phyloP scores from a whole-genome alignment of 768 basidiomycete genomes.

The Pisolithus albus region DNA sequence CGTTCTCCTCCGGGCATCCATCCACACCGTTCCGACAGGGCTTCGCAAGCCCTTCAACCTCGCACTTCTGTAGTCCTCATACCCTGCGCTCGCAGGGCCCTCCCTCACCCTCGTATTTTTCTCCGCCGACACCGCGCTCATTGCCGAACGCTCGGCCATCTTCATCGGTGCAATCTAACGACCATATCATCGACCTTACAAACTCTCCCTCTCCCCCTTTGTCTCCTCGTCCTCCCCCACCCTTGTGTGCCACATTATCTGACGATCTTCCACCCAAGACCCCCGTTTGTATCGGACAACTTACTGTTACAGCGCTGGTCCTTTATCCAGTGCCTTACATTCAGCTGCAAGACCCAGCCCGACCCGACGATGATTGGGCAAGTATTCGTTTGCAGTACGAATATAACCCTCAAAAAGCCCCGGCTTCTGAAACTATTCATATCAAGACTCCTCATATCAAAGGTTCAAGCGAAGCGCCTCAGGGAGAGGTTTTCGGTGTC shows the following conservation, averaged over 20 bases:
- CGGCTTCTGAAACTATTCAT: slow-evolving; percentile 65
- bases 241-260: slow-evolving; percentile 32
- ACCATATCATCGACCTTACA: slow-evolving; percentile 72
- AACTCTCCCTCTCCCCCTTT: slow-evolving; percentile 50
- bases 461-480: slow-evolving; percentile 44
- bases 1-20: slow-evolving; percentile 7
- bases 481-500: slow-evolving; percentile 71
- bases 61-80: slow-evolving; percentile 24
- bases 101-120: slow-evolving; percentile 21
- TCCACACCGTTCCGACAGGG: slow-evolving; percentile 39
- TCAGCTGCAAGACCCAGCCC: slow-evolving; percentile 34
- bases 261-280: slow-evolving; percentile 69
- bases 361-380: slow-evolving; percentile 54
- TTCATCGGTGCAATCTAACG: slow-evolving; percentile 23
- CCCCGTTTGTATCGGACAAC: slow-evolving; percentile 82
- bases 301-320: slow-evolving; percentile 76
- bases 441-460: slow-evolving; percentile 59
- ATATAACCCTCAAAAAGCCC: slow-evolving; percentile 48
- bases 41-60: slow-evolving; percentile 42
- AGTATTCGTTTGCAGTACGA: slow-evolving; percentile 68
- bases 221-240: slow-evolving; percentile 27
- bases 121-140: slow-evolving; percentile 19
- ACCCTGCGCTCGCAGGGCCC: slow-evolving; percentile 20
- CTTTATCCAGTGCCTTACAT: slow-evolving; percentile 77
- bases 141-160: slow-evolving; percentile 16